Conservation (phyloP, 78 protist species). For the Dictyostelium capitatum region DNA sequence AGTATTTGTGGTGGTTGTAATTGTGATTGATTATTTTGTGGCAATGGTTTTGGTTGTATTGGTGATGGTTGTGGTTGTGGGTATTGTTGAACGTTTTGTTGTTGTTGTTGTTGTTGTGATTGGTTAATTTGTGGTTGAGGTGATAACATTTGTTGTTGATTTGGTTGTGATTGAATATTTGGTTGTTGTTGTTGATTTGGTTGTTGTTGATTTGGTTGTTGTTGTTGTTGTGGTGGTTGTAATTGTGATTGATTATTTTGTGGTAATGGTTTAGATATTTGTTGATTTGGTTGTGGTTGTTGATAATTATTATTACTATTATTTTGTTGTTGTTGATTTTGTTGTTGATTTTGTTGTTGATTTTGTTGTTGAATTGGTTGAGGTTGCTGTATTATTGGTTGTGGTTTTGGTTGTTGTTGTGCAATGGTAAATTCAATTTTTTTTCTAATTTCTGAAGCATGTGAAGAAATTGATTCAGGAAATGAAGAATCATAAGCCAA, state of each 20-base stretch:
- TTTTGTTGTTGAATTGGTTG: neutral
- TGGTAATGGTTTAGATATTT: too few species aligned
- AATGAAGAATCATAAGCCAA: neutral
- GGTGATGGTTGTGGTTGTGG: too few species aligned
- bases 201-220: neutral
- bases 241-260: neutral
- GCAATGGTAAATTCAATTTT: neutral
- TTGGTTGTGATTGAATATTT: neutral
- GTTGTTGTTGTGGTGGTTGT: neutral
- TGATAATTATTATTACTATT: neutral
- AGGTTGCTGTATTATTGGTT: neutral
- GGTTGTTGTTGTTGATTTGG: neutral
- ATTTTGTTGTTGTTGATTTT: neutral
- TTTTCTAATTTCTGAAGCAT: slow-evolving; percentile 9
- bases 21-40: neutral
- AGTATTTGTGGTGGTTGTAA: neutral
- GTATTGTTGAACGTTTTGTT: neutral
- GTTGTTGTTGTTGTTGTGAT: neutral
- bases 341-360: neutral
- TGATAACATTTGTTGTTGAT: neutral
- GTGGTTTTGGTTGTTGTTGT: neutral
- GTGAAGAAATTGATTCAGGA: neutral
- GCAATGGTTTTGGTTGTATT: neutral
- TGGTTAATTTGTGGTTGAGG: neutral
- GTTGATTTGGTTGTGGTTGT: neutral